Base-by-base conservation (phyloP, 2,329 filamentous ascomycete genomes). In the Beauveria australis region DNA sequence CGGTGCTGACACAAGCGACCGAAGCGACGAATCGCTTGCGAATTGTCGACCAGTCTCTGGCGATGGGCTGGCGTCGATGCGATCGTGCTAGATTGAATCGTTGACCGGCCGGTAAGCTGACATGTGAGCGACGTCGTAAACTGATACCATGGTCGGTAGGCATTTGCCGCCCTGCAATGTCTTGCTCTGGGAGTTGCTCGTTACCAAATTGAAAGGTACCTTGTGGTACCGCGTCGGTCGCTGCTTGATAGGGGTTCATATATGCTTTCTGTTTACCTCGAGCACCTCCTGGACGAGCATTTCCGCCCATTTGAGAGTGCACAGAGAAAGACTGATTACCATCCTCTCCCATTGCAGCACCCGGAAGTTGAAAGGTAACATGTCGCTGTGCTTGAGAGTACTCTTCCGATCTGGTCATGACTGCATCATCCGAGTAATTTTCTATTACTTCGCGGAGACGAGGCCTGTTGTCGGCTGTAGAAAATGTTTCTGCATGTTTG, bases 1-100 rank as follows among this genome's bases (percentile, higher is more conserved):
- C 84, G 6, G 89, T 91, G 66, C 89, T 91, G 65, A 88, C 75
- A 68, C 89, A 92, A 10, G 88, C 85, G 61, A 91, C 82, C 3
- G 79, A 73, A 3, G 89, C 89, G 26, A 85, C 81, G 63, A 89
- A 83, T 62, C 87, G 77, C 72, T 92, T 93, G 64, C 87, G 83
- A 22, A 74, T 70, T 8, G 79, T 77, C 14, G 82, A 84, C 89
- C 83, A 93, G 66, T 92, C 87, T 68, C 89, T 81, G 33, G 89
- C 88, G 67, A 91, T 85, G 0, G 86, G 84, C 62, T 86, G 82
- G 28, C 82, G 78, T 63, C 79, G 82, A 65, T 86, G 81, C 7
- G 80, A 80, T 63, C 76, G 78, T 49, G 76, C 72, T 57, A 85
- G 70, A 63, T 76, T 84, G 70, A 85, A 83, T 2, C 73, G 75